Conservation (phyloP, 768 basidiomycete species). For the Phallus indusiatus region DNA sequence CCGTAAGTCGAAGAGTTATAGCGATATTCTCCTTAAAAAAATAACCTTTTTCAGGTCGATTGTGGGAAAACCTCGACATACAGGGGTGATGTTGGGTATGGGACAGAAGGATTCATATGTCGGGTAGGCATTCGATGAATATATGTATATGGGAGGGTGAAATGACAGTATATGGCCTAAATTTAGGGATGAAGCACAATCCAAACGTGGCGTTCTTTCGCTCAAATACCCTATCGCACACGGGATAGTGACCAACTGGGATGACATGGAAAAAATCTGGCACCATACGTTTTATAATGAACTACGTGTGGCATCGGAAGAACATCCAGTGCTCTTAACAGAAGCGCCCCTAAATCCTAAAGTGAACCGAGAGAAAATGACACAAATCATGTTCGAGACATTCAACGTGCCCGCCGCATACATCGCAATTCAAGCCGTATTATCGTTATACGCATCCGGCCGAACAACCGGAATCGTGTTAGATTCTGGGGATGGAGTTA, state of each 20-base stretch:
- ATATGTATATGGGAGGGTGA: too few species aligned
- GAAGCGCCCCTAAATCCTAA: conserved; percentile 11
- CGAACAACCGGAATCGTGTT: conserved; percentile 11
- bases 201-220: conserved; percentile 38
- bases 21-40: neutral
- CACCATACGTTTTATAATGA: conserved; percentile 13
- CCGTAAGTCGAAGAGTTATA: conserved; percentile 8
- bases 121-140: conserved; percentile 19
- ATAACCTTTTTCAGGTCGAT: conserved; percentile 21
- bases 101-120: conserved; percentile 41
- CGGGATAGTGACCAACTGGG: conserved; percentile 13
- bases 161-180: too few species aligned
- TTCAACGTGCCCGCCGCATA: conserved; percentile 28
- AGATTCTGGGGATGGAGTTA: conserved; percentile 12
- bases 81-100: conserved; percentile 41
- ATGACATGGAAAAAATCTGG: conserved; percentile 14
- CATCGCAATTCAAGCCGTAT: conserved; percentile 10
- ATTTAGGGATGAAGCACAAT: conserved; percentile 36
- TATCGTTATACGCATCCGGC: conserved; percentile 11
- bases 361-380: conserved; percentile 12
- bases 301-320: conserved; percentile 11
- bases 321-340: conserved; percentile 10
- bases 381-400: conserved; percentile 27
- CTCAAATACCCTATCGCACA: conserved; percentile 25
- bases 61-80: conserved; percentile 37